Conservation (phyloP, 2,329 filamentous ascomycete species). For the Ascocoryne sarcoides region DNA sequence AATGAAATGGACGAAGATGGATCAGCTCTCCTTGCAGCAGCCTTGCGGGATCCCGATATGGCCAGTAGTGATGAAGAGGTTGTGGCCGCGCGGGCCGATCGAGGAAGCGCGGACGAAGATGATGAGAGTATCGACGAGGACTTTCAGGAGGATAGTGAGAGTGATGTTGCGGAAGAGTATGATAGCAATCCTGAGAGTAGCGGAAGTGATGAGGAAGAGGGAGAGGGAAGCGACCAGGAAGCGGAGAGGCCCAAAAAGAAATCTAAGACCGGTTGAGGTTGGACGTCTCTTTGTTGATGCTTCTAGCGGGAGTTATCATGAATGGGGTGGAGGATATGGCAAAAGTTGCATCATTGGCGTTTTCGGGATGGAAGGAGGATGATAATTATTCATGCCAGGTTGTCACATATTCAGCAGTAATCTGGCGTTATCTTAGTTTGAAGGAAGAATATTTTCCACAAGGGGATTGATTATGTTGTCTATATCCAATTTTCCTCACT, state of each 20-base stretch:
- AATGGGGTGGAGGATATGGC: too few relatives aligned
- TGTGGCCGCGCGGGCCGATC: slow-evolving; percentile 59
- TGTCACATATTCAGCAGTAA: too few relatives aligned
- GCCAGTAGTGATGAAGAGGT: slow-evolving; percentile 67
- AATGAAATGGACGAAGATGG: slow-evolving; percentile 94
- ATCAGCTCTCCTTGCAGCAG: slow-evolving; percentile 66
- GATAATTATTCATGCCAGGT: too few relatives aligned
- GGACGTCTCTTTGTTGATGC: too few relatives aligned
- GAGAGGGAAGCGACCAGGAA: slow-evolving; percentile 43
- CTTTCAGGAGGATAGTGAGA: slow-evolving; percentile 86
- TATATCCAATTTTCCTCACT: too few relatives aligned
- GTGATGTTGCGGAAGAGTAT: slow-evolving; percentile 92
- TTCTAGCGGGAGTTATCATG: too few relatives aligned
- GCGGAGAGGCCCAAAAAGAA: slow-evolving; percentile 45
- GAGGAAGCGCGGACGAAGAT: slow-evolving; percentile 91
- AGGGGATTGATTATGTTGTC: too few relatives aligned
- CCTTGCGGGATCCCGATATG: slow-evolving; percentile 75
- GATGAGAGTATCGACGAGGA: slow-evolving; percentile 94
- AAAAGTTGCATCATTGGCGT: too few relatives aligned
- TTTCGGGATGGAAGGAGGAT: too few relatives aligned
- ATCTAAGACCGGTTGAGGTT: slow-evolving; percentile 27
- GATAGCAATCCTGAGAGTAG: slow-evolving; percentile 87
- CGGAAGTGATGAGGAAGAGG: slow-evolving; percentile 58
- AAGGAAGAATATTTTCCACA: too few relatives aligned
- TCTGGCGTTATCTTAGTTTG: too few relatives aligned